phyloP scores from a whole-genome alignment of 805 yeast genomes.

The Lipomyces yamadae region DNA sequence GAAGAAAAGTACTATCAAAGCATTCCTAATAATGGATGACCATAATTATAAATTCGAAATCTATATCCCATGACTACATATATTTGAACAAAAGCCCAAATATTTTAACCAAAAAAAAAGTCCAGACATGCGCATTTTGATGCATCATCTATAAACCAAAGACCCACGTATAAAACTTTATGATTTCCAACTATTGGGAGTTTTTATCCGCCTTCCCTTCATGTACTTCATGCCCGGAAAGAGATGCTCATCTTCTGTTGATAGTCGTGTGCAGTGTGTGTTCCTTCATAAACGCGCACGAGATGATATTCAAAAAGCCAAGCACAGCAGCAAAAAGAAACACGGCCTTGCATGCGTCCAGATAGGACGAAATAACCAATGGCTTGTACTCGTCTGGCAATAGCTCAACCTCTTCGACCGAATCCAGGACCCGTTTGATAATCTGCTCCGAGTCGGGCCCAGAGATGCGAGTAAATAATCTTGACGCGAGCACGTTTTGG shows the following conservation, averaged over 20 bases:
- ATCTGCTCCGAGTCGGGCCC: constrained; percentile 41
- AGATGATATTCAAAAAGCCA: constrained; percentile 50
- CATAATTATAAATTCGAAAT: too few relatives aligned
- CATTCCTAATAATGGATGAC: too few relatives aligned
- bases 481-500: constrained; percentile 52
- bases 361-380: constrained; percentile 54
- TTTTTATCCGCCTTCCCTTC: too few relatives aligned
- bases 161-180: too few relatives aligned
- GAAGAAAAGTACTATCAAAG: too few relatives aligned
- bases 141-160: too few relatives aligned
- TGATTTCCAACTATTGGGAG: too few relatives aligned
- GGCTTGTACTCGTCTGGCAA: constrained; percentile 54
- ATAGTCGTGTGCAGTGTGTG: constrained; percentile 58
- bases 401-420: constrained; percentile 55
- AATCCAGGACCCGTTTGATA: constrained; percentile 53
- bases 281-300: constrained; percentile 58
- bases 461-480: constrained; percentile 42
- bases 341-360: constrained; percentile 56
- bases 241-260: constrained; percentile 14
- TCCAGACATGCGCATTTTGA: too few relatives aligned
- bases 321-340: constrained; percentile 53
- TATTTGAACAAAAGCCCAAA: too few relatives aligned
- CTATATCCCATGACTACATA: too few relatives aligned
- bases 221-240: too few relatives aligned
- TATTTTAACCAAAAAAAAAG: too few relatives aligned